Percentiles rank a stretch among this genome's conserved stretches.
Conservation (phyloP, 306 rosid genomes). For the Prosopis cineraria region DNA sequence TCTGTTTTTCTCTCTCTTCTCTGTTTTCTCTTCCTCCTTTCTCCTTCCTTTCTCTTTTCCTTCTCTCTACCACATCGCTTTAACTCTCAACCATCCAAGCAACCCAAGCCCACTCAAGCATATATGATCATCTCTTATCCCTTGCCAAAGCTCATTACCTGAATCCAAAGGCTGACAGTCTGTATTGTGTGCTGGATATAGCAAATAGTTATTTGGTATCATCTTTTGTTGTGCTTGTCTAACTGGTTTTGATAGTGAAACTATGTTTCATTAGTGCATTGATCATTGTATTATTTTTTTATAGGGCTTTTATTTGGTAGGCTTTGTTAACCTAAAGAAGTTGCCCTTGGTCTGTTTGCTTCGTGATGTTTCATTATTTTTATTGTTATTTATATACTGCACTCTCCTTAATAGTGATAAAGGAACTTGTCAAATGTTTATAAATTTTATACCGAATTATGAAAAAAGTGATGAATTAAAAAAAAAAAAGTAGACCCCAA, state of each 20-base stretch:
- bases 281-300: constrained; percentile 10
- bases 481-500: no score
- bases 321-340: constrained; percentile 8
- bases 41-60: no score
- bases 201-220: neutral
- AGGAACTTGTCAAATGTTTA: constrained; percentile 24
- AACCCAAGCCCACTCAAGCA: neutral
- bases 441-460: constrained; percentile 7
- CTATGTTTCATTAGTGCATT: constrained; percentile 22
- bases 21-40: no score
- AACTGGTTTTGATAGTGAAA: constrained; percentile 22
- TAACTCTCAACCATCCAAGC: neutral
- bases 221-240: constrained; percentile 12
- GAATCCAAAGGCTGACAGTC: neutral
- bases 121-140: neutral
- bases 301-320: neutral
- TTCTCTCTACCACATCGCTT: no score
- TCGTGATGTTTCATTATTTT: neutral
- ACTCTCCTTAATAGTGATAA: constrained; percentile 14
- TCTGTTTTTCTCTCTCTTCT: no score
- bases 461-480: no score
- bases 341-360: constrained; percentile 9
- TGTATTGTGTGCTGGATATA: neutral
- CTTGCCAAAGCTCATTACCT: constrained; percentile 3
- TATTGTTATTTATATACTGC: neutral